Evolutionary conservation across 2,329 filamentous ascomycete genomes (phyloP).

Genomic region (Fusarium setosum): DNA sequence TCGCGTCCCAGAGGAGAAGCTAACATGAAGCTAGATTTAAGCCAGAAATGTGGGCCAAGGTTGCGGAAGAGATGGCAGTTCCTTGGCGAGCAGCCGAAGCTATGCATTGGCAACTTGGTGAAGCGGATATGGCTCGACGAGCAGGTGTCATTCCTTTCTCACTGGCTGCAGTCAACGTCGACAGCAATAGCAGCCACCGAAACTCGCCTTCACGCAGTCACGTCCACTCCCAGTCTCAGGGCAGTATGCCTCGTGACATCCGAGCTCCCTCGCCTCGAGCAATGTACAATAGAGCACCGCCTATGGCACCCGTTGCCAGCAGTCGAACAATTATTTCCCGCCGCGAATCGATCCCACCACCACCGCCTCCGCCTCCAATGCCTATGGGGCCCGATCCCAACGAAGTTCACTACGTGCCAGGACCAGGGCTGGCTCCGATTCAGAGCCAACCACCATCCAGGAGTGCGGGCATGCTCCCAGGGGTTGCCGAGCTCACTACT

Average conservation of each 20-base stretch:
- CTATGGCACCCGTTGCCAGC: constrained; percentile 46
- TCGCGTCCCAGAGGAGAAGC: not conserved
- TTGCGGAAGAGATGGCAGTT: constrained; percentile 93
- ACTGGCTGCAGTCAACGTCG: constrained; percentile 67
- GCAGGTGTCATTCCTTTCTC: constrained; percentile 91
- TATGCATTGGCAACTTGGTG: constrained; percentile 98
- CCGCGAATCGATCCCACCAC: constrained; percentile 54
- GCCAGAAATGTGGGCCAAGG: constrained; percentile 96
- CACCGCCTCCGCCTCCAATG: constrained; percentile 41
- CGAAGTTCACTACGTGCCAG: constrained; percentile 48
- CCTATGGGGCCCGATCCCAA: constrained; percentile 46
- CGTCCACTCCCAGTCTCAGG: constrained; percentile 60
- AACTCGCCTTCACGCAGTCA: constrained; percentile 52
- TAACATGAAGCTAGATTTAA: constrained; percentile 77
- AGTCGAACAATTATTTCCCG: constrained; percentile 53
- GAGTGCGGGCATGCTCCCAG: constrained; percentile 64
- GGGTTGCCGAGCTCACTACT: constrained; percentile 72
- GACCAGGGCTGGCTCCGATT: constrained; percentile 64
- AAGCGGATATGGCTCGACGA: constrained; percentile 91
- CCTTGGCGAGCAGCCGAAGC: constrained; percentile 96
- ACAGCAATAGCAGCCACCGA: constrained; percentile 53
- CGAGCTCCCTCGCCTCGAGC: constrained; percentile 54
- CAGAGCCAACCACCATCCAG: constrained; percentile 55
- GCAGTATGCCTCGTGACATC: constrained; percentile 57
- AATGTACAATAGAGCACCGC: constrained; percentile 53